phyloP scores from a whole-genome alignment of 2,329 filamentous ascomycete species.

The Botryotinia calthae region DNA sequence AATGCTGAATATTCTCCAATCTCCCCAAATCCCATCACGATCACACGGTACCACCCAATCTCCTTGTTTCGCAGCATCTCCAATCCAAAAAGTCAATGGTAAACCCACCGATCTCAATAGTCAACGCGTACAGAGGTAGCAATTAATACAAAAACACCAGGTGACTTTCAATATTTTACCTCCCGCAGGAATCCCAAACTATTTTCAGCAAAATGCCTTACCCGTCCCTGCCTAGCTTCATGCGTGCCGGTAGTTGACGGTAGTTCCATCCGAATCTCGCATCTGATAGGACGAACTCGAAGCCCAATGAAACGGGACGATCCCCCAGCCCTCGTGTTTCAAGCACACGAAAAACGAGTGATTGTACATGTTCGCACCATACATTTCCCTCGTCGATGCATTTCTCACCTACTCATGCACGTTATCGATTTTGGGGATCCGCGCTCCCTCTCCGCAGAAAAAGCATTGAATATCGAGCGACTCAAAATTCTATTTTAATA shows the following conservation, averaged over 20 bases:
- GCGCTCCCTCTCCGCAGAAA: background rate
- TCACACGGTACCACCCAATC: background rate
- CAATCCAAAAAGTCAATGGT: background rate
- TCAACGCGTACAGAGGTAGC: background rate
- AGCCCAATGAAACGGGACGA: background rate
- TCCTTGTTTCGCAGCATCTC: background rate
- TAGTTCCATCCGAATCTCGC: background rate
- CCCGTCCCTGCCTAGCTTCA: background rate
- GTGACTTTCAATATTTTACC: conserved; percentile 2
- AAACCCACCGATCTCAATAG: background rate
- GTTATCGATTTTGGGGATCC: background rate
- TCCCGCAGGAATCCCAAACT: conserved; percentile 4
- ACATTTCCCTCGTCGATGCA: too few relatives aligned
- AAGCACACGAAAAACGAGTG: background rate
- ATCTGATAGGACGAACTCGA: background rate
- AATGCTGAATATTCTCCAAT: background rate
- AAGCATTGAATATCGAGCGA: background rate
- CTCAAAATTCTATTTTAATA: background rate
- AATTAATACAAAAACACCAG: background rate
- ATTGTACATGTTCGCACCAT: too few relatives aligned
- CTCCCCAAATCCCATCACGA: background rate
- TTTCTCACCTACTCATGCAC: background rate
- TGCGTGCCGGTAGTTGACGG: conserved; percentile 9
- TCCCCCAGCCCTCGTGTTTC: conserved; percentile 2
- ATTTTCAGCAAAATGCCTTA: background rate